Conservation (phyloP, 495 filamentous ascomycete species). For the Physcia stellaris region DNA sequence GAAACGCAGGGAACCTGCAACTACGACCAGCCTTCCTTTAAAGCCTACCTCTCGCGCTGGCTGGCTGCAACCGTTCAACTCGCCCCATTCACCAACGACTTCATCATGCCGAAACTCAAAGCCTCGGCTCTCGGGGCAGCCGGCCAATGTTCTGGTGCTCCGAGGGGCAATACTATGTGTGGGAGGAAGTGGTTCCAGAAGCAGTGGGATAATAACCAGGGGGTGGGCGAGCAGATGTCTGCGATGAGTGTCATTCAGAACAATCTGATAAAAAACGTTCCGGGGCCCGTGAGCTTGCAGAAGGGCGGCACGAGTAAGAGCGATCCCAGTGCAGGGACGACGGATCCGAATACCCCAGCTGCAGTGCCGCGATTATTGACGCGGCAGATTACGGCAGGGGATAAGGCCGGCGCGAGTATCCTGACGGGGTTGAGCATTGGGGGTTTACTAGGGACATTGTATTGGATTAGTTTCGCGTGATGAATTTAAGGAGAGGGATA, state of each 20-base stretch:
- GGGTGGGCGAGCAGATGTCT: conserved; percentile 46
- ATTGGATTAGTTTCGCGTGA: conserved; percentile 5
- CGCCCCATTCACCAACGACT: conserved; percentile 38
- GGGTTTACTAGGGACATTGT: background rate
- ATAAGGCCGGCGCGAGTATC: conserved; percentile 51
- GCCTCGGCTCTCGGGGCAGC: conserved; percentile 54
- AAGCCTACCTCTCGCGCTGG: conserved; percentile 65
- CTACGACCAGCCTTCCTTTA: conserved; percentile 66
- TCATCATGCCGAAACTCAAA: conserved; percentile 48
- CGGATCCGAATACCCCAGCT: conserved; percentile 6
- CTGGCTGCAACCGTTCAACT: conserved; percentile 59
- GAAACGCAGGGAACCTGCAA: conserved; percentile 49
- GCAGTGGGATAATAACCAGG: conserved; percentile 45
- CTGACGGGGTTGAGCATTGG: conserved; percentile 35
- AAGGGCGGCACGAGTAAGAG: conserved; percentile 55
- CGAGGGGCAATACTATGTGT: conserved; percentile 45
- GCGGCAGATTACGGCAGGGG: conserved; percentile 36
- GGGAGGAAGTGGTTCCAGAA: conserved; percentile 53
- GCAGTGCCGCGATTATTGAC: conserved; percentile 14
- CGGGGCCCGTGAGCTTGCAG: conserved; percentile 37
- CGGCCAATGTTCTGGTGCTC: conserved; percentile 44
- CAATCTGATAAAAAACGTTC: conserved; percentile 28
- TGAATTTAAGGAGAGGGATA: too few species aligned
- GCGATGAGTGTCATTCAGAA: conserved; percentile 43
- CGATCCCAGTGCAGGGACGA: conserved; percentile 42